Evolutionary conservation across 495 filamentous ascomycete genomes (phyloP).

Genomic region (Penicilliopsis zonata): DNA sequence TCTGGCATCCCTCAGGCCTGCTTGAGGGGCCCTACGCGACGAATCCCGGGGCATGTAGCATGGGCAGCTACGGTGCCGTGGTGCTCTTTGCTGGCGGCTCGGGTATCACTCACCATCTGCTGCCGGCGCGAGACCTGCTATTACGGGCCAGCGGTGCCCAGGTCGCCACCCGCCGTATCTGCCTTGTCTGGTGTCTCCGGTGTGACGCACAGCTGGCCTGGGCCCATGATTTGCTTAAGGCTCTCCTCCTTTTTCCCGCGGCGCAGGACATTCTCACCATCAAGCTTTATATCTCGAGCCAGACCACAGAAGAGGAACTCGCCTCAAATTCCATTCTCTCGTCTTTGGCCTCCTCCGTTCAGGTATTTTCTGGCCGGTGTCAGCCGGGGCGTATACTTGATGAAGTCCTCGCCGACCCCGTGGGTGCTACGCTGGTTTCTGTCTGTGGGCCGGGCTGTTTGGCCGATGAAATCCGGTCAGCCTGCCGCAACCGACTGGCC

Average conservation of each 20-base stretch:
- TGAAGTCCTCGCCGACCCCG: slow-evolving; percentile 62
- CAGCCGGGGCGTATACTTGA: slow-evolving; percentile 64
- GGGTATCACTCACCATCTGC: slow-evolving; percentile 90
- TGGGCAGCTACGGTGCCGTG: slow-evolving; percentile 81
- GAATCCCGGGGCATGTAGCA: slow-evolving; percentile 52
- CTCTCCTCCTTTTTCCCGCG: slow-evolving; percentile 69
- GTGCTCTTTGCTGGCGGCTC: slow-evolving; percentile 86
- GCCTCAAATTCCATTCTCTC: slow-evolving; percentile 58
- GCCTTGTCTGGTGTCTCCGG: slow-evolving; percentile 84
- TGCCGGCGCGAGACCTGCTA: slow-evolving; percentile 74
- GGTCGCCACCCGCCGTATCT: slow-evolving; percentile 66
- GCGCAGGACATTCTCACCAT: slow-evolving; percentile 67
- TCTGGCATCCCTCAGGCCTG: slow-evolving; percentile 40
- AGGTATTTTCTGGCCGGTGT: slow-evolving; percentile 74
- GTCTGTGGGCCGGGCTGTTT: slow-evolving; percentile 80
- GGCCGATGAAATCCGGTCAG: slow-evolving; percentile 70
- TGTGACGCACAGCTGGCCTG: slow-evolving; percentile 81
- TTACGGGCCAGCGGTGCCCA: slow-evolving; percentile 57
- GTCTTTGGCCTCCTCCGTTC: slow-evolving; percentile 60
- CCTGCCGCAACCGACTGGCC: slow-evolving; percentile 55
- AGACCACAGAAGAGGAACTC: slow-evolving; percentile 62
- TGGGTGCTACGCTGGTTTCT: slow-evolving; percentile 82
- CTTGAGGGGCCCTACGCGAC: slow-evolving; percentile 86
- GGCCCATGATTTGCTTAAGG: slow-evolving; percentile 86
- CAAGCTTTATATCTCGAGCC: slow-evolving; percentile 76